Conservation (phyloP, 1,284 basidiomycete species). For the Testicularia cyperi region DNA sequence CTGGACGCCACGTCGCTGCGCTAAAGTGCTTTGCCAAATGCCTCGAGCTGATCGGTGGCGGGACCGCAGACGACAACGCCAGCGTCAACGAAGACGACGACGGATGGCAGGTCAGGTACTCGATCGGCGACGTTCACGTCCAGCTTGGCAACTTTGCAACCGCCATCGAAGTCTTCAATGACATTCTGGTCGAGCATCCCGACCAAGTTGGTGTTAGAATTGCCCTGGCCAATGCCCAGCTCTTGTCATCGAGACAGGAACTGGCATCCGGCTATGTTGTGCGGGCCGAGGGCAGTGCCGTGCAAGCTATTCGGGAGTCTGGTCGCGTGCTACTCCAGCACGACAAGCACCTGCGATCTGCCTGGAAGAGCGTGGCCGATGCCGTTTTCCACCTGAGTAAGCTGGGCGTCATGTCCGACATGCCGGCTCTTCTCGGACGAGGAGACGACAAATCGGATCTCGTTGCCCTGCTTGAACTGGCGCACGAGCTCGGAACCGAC, state of each 20-base stretch:
- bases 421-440: conserved; percentile 3
- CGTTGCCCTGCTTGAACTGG: conserved; percentile 21
- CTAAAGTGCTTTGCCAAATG: conserved; percentile 82
- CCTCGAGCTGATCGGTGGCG: conserved; percentile 63
- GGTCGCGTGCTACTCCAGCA: conserved; percentile 66
- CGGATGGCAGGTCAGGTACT: conserved; percentile 82
- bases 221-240: conserved; percentile 73
- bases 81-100: conserved; percentile 8
- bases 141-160: conserved; percentile 75
- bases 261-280: conserved; percentile 71
- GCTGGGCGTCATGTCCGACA: conserved; percentile 11
- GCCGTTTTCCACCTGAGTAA: conserved; percentile 65
- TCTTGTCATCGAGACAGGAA: conserved; percentile 73
- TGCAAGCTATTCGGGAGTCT: conserved; percentile 67
- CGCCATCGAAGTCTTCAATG: conserved; percentile 72
- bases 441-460: conserved; percentile 5
- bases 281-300: conserved; percentile 74
- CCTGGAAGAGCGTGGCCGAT: conserved; percentile 86
- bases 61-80: neutral
- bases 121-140: conserved; percentile 81
- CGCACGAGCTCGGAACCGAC: conserved; percentile 36
- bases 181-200: conserved; percentile 68
- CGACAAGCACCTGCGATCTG: conserved; percentile 60
- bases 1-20: conserved; percentile 84
- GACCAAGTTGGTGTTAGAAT: conserved; percentile 70